A percentile compares a stretch with the other conserved stretches of the same genome.
Conservation (phyloP, 1,284 basidiomycete species). For the Cutaneotrichosporon arboriforme region DNA sequence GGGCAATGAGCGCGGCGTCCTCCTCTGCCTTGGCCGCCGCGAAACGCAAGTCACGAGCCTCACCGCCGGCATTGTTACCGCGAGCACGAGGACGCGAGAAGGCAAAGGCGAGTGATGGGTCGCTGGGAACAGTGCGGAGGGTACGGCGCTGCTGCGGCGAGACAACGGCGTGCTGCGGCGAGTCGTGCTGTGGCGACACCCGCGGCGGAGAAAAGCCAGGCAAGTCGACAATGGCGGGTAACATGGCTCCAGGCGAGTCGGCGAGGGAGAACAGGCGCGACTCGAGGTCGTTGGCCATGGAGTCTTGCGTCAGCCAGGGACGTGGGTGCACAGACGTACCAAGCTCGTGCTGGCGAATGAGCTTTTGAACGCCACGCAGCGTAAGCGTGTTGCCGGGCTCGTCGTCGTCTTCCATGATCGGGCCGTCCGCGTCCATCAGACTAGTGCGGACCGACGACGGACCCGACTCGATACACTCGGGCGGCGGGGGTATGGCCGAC, state of each 20-base stretch:
- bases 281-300: neutral
- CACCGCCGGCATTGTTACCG: neutral
- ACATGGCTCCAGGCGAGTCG: neutral
- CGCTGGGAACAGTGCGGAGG: slow-evolving; percentile 6
- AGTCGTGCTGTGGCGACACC: neutral
- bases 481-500: slow-evolving; percentile 11
- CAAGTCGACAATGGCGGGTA: neutral
- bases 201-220: neutral
- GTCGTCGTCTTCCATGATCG: slow-evolving; percentile 1
- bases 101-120: slow-evolving; percentile 3
- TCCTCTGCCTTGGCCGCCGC: slow-evolving; percentile 19
- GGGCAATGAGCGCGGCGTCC: slow-evolving; percentile 27
- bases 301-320: slow-evolving; percentile 1
- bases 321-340: slow-evolving; percentile 4
- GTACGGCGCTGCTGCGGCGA: neutral
- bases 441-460: slow-evolving; percentile 18
- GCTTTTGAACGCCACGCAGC: slow-evolving; percentile 10
- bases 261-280: neutral
- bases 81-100: neutral
- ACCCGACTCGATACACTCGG: slow-evolving; percentile 14
- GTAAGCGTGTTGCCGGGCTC: slow-evolving; percentile 13
- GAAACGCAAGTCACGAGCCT: slow-evolving; percentile 3
- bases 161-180: neutral
- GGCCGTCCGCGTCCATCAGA: slow-evolving; percentile 3
- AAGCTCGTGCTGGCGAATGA: slow-evolving; percentile 14